These are phyloP conservation scores for Diaporthe batatas DNA, from an alignment of 2,329 filamentous ascomycete genomes.

Conservation along the genomic window DNA sequence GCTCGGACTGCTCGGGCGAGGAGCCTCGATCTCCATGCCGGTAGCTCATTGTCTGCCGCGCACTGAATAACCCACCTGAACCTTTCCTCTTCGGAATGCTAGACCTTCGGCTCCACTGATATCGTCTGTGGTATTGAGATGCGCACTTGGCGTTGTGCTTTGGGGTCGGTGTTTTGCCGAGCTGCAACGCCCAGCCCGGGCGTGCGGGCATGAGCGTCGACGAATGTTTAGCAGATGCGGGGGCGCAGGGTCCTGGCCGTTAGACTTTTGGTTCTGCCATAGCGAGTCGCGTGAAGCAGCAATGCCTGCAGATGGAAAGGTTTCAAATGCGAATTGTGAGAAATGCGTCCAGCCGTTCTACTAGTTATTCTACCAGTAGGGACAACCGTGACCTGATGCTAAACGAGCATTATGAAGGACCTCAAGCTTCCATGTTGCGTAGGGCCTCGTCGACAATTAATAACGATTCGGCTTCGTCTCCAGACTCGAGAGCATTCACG, in stretches of 20 bases:
- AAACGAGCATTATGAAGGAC: no score
- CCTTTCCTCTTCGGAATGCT: background rate
- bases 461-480: no score
- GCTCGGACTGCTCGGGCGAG: constrained; percentile 16
- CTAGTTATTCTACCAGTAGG: no score
- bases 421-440: no score
- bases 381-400: no score
- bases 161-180: constrained; percentile 16
- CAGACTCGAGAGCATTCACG: no score
- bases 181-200: background rate
- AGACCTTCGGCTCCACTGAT: background rate
- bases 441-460: no score
- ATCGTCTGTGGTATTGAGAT: background rate
- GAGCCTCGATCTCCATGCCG: background rate
- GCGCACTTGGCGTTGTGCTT: background rate
- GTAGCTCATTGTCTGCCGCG: background rate
- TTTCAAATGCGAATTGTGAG: no score
- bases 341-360: no score
- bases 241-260: background rate
- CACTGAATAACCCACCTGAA: background rate
- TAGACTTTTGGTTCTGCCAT: background rate
- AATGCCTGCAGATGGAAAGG: no score
- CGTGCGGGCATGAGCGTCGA: background rate
- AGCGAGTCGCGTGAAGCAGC: background rate
- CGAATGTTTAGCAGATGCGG: background rate